These are phyloP conservation scores for Spizellomyces punctatus DNA, from an alignment of 192 early-diverging fungal genomes.

Conservation along the genomic window DNA sequence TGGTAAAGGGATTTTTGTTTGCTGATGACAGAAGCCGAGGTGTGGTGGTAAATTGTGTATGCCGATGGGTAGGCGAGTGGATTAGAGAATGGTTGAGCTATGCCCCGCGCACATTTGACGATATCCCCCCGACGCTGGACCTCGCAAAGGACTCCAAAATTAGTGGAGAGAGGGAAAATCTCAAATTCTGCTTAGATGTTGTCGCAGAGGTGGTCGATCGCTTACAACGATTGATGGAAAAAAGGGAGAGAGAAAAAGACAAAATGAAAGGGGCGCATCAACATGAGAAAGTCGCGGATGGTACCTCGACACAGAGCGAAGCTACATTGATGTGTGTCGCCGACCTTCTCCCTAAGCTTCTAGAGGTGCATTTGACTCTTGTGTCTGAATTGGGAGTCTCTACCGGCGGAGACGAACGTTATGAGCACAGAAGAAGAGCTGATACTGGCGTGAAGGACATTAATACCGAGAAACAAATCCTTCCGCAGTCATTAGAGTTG, in stretches of 20 bases:
- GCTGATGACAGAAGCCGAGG: conserved; percentile 34
- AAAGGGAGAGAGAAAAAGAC: conserved; percentile 16
- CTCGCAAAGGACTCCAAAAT: neutral
- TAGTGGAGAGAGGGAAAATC: conserved; percentile 31
- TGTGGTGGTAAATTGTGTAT: conserved; percentile 30
- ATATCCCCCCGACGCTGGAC: neutral
- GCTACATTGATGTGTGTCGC: conserved; percentile 21
- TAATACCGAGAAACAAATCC: neutral
- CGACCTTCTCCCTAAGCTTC: conserved; percentile 12
- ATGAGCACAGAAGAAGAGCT: neutral
- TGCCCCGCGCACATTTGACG: conserved; percentile 14
- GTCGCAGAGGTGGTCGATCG: conserved; percentile 44
- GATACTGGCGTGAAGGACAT: neutral
- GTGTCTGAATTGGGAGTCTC: conserved; percentile 7
- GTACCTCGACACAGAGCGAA: neutral
- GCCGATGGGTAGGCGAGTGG: conserved; percentile 46
- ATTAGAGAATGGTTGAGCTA: conserved; percentile 11
- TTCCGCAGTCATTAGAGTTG: conserved; percentile 21
- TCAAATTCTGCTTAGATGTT: conserved; percentile 42
- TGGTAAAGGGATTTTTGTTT: conserved; percentile 44
- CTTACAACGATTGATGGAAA: conserved; percentile 32
- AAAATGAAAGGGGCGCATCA: neutral
- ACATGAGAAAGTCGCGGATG: neutral
- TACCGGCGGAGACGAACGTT: conserved; percentile 3
- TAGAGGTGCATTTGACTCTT: conserved; percentile 14